Evolutionary conservation across 139 green algal genomes (phyloP), one percentile per base, ranked within the genome.

Genomic region (Eudorina sp.): DNA sequence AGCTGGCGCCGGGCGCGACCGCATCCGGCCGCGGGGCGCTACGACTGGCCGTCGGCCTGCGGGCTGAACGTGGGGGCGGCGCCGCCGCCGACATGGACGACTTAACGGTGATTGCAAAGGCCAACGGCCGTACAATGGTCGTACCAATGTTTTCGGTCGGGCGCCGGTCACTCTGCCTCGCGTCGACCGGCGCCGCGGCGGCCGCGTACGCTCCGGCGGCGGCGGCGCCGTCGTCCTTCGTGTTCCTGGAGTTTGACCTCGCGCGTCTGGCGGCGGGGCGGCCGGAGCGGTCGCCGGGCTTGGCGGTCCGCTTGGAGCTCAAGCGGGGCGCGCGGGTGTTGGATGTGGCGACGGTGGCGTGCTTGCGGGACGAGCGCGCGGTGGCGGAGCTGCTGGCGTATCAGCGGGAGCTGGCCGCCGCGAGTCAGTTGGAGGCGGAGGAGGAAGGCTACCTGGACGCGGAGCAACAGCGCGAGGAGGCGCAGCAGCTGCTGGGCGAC

Each of bases 251-350:
- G 36, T 3, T 84, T 11, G 77, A 84, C 53, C 25, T 84, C 9
- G 77, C n/a, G 16, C 36, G 16, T 18, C 55, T 84, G 53, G 53
- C 77, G 13, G 77, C 77, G 14, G 77, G 51, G 38, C 77, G 77
- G 8, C 38, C 77, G n/a, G 36, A 19, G 1, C 13, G 16, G 2
- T 70, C 53, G 9, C 77, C 21, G 23, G 77, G 77, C 53, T 8
- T 70, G 13, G 77, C 72, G n/a, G 53, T 84, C 21, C 53, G 77
- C 1, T 36, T 84, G 77, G 77, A 85, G 78, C 78, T 85, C 6
- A 75, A 55, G 78, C 41, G 41, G 23, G 38, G 55, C 23, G 7
- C 14, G 9, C 51, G 51, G 31, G 27, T 75, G 40, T 40, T 74
- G 55, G 78, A 43, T 38, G 13, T 11, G 21, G 41, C 40, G 16